Conservation (phyloP, 2,329 filamentous ascomycete genomes). For the Ophiocordyceps camponoti-rufipedis region DNA sequence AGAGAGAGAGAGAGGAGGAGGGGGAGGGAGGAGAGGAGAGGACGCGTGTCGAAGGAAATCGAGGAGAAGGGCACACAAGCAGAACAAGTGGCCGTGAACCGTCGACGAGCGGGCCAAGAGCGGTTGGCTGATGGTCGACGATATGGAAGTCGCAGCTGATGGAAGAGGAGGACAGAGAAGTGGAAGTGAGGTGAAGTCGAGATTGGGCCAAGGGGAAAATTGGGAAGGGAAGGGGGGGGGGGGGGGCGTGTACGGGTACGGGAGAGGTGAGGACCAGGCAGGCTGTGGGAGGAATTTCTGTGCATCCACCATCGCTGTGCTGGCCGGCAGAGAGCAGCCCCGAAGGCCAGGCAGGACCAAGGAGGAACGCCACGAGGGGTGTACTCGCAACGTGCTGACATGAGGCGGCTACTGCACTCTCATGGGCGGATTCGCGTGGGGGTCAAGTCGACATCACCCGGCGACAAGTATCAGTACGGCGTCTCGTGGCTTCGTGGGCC, state of each 20-base stretch:
- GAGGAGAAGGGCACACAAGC: slow-evolving; percentile 10
- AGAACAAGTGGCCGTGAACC: slow-evolving; percentile 7
- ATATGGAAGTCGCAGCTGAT: slow-evolving; percentile 20
- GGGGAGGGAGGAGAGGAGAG: too few species aligned
- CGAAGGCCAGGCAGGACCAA: not conserved
- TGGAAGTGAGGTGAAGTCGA: slow-evolving; percentile 6
- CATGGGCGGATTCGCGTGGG: not conserved
- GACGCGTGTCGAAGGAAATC: slow-evolving; percentile 16
- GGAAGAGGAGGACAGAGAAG: slow-evolving; percentile 7
- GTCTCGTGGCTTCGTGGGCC: not conserved
- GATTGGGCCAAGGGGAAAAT: slow-evolving; percentile 8
- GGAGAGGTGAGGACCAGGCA: not conserved
- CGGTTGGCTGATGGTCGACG: slow-evolving; percentile 6
- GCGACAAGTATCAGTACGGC: not conserved
- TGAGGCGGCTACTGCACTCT: not conserved
- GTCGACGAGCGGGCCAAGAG: slow-evolving; percentile 3
- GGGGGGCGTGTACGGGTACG: slow-evolving; percentile 3
- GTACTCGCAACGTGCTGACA: not conserved
- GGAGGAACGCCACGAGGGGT: too few species aligned
- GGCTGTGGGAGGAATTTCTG: slow-evolving; percentile 1
- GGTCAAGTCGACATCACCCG: not conserved
- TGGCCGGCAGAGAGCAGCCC: not conserved
- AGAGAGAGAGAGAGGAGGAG: too few species aligned
- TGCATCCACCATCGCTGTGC: not conserved
- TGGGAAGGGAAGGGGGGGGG: slow-evolving; percentile 9